Evolutionary conservation across 495 filamentous ascomycete species (phyloP).

Genomic region (Oidiodendron maius): DNA sequence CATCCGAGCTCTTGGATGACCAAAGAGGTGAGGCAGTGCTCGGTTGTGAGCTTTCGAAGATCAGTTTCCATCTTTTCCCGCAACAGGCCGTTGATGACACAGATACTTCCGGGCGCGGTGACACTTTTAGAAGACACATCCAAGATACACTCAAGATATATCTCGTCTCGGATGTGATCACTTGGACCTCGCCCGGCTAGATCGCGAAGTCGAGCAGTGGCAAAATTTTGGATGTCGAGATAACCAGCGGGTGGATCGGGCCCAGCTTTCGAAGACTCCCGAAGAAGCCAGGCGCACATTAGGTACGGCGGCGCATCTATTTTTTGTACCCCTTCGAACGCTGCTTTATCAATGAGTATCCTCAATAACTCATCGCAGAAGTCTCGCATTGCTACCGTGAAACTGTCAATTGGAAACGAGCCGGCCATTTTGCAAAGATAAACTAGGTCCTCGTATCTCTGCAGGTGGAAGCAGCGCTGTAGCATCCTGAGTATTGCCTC

Average conservation of each 20-base stretch:
- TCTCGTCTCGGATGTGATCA: slow-evolving; percentile 40
- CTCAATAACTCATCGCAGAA: slow-evolving; percentile 37
- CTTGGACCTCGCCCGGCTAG: slow-evolving; percentile 38
- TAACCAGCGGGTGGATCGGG: slow-evolving; percentile 33
- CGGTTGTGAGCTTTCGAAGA: slow-evolving; percentile 30
- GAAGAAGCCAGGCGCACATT: slow-evolving; percentile 60
- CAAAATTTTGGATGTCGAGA: slow-evolving; percentile 52
- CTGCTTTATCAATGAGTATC: slow-evolving; percentile 9
- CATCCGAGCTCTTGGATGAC: slow-evolving; percentile 44
- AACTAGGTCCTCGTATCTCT: slow-evolving; percentile 47
- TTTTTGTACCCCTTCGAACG: background rate
- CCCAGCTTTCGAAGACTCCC: slow-evolving; percentile 49
- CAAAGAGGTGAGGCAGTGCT: slow-evolving; percentile 38
- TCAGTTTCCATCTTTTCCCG: slow-evolving; percentile 28
- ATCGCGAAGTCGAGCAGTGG: slow-evolving; percentile 24
- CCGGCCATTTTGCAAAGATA: slow-evolving; percentile 73
- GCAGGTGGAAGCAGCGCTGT: slow-evolving; percentile 54
- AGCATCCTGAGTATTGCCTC: slow-evolving; percentile 76
- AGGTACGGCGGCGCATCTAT: slow-evolving; percentile 41
- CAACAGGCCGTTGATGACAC: slow-evolving; percentile 57
- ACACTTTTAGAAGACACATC: slow-evolving; percentile 51
- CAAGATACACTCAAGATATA: slow-evolving; percentile 50
- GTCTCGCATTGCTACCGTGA: slow-evolving; percentile 46
- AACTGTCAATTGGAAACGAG: slow-evolving; percentile 57
- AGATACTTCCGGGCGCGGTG: slow-evolving; percentile 64